These are phyloP conservation scores for Phaeosphaeria sp. DNA, from an alignment of 2,329 filamentous ascomycete species.

Conservation along the genomic window DNA sequence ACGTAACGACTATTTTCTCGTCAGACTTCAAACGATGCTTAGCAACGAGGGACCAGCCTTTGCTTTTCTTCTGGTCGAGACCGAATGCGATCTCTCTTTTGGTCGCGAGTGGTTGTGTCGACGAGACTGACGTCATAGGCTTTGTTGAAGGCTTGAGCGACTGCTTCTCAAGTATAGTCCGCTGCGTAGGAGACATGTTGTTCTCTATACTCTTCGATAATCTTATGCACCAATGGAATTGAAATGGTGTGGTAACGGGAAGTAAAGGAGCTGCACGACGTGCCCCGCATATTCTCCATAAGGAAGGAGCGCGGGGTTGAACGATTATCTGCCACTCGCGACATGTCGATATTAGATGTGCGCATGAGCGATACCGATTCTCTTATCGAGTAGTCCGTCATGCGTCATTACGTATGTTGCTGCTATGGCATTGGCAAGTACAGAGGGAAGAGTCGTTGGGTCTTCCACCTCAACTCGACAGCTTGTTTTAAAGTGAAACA, in stretches of 20 bases:
- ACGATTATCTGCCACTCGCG: not conserved
- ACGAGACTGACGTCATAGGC: conserved; percentile 19
- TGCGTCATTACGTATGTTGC: not conserved
- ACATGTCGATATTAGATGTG: not conserved
- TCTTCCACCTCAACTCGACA: not conserved
- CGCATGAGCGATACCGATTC: not conserved
- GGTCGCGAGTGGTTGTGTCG: not conserved
- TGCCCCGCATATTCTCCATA: conserved; percentile 10
- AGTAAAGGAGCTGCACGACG: conserved; percentile 4
- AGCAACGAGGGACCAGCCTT: conserved; percentile 4
- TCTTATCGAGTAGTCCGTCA: not conserved
- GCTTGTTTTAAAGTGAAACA: not conserved
- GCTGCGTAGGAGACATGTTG: not conserved
- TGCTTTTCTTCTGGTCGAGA: conserved; percentile 9
- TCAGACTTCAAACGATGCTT: not conserved
- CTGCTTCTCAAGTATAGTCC: conserved; percentile 2
- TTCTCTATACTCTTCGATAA: not conserved
- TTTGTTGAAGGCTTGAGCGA: conserved; percentile 9
- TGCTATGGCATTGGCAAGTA: not conserved
- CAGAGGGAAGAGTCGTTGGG: not conserved
- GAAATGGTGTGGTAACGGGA: not conserved
- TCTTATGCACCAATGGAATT: not conserved
- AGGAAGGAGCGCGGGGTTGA: conserved; percentile 8
- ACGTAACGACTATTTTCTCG: conserved; percentile 11
- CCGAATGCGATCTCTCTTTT: conserved; percentile 12